These are phyloP conservation scores for Licmophora abbreviata DNA, from an alignment of 108 stramenopile genomes.

Conservation along the genomic window DNA sequence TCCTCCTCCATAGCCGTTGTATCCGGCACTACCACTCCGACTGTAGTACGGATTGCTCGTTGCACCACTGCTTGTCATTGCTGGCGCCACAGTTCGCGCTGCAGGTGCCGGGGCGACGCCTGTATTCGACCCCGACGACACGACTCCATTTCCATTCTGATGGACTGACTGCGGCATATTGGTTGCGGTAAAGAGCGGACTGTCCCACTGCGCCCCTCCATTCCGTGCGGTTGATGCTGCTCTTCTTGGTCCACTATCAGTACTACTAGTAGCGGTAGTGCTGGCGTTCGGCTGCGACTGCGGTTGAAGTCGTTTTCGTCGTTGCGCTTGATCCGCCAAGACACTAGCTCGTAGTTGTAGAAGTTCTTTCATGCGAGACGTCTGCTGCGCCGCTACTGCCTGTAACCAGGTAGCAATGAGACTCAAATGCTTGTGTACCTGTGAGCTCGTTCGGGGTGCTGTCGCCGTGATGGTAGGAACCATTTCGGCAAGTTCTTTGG, in stretches of 20 bases:
- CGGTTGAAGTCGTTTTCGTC: conserved; percentile 45
- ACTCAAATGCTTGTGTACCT: conserved; percentile 57
- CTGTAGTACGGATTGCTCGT: conserved; percentile 6
- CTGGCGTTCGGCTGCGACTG: neutral
- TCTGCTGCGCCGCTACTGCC: conserved; percentile 39
- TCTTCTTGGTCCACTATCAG: conserved; percentile 2
- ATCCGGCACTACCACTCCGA: conserved; percentile 1
- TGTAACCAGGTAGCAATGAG: conserved; percentile 56
- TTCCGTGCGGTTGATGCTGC: neutral
- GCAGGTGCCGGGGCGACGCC: too few species aligned
- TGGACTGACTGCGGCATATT: too few species aligned
- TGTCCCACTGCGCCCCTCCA: conserved; percentile 19
- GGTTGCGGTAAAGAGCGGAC: conserved; percentile 21
- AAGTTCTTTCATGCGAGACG: conserved; percentile 40
- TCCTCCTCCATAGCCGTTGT: conserved; percentile 19
- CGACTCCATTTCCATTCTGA: too few species aligned
- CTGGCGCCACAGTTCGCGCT: too few species aligned
- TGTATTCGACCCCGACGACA: too few species aligned
- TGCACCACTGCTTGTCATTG: conserved; percentile 3
- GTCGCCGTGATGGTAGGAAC: conserved; percentile 12
- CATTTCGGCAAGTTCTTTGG: conserved; percentile 51
- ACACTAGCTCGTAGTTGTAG: conserved; percentile 60
- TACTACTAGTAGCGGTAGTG: conserved; percentile 5
- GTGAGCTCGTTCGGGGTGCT: conserved; percentile 16
- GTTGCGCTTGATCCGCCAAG: conserved; percentile 69